Conservation (phyloP, 441 rosid genomes). For the Arabidopsis hybrid region DNA sequence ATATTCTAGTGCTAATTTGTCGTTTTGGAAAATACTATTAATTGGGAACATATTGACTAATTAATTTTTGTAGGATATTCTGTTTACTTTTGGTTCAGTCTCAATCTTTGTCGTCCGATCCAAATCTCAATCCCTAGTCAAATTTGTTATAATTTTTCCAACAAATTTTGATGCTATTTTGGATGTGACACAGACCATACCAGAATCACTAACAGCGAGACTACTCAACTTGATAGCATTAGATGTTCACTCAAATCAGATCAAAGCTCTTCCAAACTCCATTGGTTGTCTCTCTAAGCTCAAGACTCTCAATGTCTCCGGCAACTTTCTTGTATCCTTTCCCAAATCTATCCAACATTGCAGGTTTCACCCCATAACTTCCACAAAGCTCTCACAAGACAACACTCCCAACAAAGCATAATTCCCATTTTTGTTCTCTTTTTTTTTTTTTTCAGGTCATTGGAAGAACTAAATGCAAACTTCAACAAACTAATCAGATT, state of each 20-base stretch:
- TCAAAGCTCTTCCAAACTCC: conserved; percentile 80
- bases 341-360: conserved; percentile 83
- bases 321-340: conserved; percentile 66
- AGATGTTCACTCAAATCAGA: conserved; percentile 88
- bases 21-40: not conserved
- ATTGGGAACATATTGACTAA: not conserved
- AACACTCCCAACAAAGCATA: conserved; percentile 15
- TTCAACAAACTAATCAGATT: conserved; percentile 80
- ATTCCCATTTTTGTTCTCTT: not conserved
- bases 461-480: conserved; percentile 86
- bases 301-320: conserved; percentile 77
- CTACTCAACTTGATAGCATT: conserved; percentile 74
- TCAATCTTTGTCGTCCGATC: not conserved
- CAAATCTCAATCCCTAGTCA: not conserved
- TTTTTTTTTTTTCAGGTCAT: conserved; percentile 46
- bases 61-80: too few species aligned
- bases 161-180: not conserved
- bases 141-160: not conserved
- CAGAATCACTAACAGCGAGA: conserved; percentile 85
- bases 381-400: conserved; percentile 18
- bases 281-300: conserved; percentile 88
- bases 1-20: not conserved
- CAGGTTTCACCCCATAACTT: conserved; percentile 57
- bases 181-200: conserved; percentile 63
- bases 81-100: too few species aligned